Conservation (phyloP, 2,329 filamentous ascomycete species). For the Ophiostoma ips region DNA sequence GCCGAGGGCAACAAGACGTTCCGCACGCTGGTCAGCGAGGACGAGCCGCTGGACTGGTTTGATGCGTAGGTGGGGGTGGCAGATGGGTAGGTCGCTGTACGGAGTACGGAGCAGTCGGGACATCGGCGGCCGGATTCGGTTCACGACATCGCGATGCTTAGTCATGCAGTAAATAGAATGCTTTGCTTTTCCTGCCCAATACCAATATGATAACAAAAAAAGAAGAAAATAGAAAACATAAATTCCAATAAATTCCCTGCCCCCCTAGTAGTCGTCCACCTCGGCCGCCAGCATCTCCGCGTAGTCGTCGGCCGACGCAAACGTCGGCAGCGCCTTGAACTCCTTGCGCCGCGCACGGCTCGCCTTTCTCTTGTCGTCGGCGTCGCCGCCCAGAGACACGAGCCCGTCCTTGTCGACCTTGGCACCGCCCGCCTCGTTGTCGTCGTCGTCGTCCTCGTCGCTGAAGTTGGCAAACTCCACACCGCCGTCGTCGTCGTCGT, state of each 20-base stretch:
- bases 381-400: constrained; percentile 1
- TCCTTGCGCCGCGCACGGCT: constrained; percentile 58
- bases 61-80: constrained; percentile 25
- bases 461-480: constrained; percentile 25
- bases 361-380: constrained; percentile 20
- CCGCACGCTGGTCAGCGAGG: constrained; percentile 30
- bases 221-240: background rate
- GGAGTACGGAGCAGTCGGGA: too few species aligned
- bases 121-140: too few species aligned
- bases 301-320: constrained; percentile 90
- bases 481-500: constrained; percentile 20
- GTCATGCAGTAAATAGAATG: too few species aligned
- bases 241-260: background rate
- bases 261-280: constrained; percentile 32
- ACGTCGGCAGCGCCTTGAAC: constrained; percentile 78
- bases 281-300: constrained; percentile 69
- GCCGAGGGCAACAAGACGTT: constrained; percentile 28
- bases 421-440: constrained; percentile 23
- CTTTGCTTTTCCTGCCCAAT: too few species aligned
- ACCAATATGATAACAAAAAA: background rate
- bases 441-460: constrained; percentile 21
- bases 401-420: constrained; percentile 25
- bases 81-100: background rate
- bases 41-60: constrained; percentile 40
- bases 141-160: too few species aligned